These are phyloP conservation scores for Phaeophleospora eucalypticola DNA, from an alignment of 2,329 filamentous ascomycete species.

Conservation along the genomic window DNA sequence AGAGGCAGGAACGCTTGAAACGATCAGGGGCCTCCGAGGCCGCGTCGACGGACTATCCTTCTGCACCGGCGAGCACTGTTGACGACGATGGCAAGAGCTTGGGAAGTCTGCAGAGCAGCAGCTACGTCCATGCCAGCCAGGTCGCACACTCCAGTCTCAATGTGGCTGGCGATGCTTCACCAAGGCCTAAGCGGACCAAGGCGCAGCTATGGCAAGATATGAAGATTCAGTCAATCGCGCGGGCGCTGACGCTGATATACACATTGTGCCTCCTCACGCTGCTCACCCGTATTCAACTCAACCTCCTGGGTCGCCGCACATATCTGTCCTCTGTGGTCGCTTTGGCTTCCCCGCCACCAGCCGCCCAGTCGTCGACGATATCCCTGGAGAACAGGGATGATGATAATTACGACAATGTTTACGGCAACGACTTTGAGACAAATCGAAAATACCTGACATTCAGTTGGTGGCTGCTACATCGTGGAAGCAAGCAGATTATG, in stretches of 20 bases:
- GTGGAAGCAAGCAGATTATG: constrained; percentile 80
- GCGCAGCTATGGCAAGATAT: constrained; percentile 95
- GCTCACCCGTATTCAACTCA: constrained; percentile 91
- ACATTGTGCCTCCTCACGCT: constrained; percentile 84
- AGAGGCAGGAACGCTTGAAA: constrained; percentile 68
- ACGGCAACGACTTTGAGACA: constrained; percentile 92
- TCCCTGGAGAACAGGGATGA: constrained; percentile 91
- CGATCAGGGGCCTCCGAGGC: constrained; percentile 50
- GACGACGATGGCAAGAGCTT: constrained; percentile 81
- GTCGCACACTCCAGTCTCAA: constrained; percentile 45
- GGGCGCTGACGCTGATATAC: constrained; percentile 88
- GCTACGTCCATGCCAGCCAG: constrained; percentile 80
- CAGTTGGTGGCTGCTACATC: constrained; percentile 95
- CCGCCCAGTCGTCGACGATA: constrained; percentile 66
- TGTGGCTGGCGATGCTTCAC: constrained; percentile 11
- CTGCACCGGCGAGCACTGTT: constrained; percentile 62
- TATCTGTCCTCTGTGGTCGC: constrained; percentile 95
- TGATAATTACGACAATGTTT: constrained; percentile 72
- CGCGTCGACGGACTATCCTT: constrained; percentile 54
- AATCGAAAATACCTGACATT: constrained; percentile 94
- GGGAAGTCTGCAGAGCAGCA: constrained; percentile 70
- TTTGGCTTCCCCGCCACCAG: constrained; percentile 67
- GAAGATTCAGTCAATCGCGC: constrained; percentile 89
- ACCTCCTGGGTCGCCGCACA: constrained; percentile 89
- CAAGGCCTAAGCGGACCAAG: constrained; percentile 71